Evolutionary conservation across 257 asterid genomes (phyloP).

Genomic region (Nicotiana obtusifolia): DNA sequence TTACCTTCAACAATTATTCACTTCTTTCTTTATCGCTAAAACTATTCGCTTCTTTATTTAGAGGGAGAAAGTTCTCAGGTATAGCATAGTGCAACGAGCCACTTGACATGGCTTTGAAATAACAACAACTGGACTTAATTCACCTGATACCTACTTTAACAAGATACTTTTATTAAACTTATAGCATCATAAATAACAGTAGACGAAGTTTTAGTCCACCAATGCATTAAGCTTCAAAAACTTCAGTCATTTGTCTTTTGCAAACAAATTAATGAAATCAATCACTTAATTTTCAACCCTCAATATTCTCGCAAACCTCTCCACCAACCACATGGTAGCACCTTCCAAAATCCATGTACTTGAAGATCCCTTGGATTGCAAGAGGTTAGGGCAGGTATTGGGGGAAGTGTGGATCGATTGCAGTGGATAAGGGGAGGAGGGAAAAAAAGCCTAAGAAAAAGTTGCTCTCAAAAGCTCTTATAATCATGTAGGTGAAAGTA

Average conservation of each 20-base stretch:
- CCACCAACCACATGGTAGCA: neutral
- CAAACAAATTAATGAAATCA: neutral
- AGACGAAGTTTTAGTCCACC: neutral
- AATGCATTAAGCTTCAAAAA: neutral
- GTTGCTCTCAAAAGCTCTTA: neutral
- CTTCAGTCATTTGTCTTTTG: neutral
- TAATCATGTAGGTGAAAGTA: neutral
- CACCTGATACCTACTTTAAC: slow-evolving; percentile 4
- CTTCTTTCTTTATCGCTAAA: neutral
- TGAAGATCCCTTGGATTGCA: neutral
- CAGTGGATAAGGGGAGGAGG: neutral
- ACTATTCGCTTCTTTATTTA: neutral
- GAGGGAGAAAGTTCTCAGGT: neutral
- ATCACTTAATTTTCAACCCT: neutral
- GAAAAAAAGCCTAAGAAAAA: neutral
- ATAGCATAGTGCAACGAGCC: neutral
- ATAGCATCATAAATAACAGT: neutral
- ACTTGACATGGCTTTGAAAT: neutral
- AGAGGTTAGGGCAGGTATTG: neutral
- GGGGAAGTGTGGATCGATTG: neutral
- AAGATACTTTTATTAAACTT: neutral
- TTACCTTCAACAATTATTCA: neutral
- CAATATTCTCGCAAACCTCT: neutral
- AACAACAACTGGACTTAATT: neutral
- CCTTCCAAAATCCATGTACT: neutral